Percentiles rank a stretch among this genome's conserved stretches.
These are phyloP conservation scores for Exophiala xenobiotica DNA, from an alignment of 2,329 filamentous ascomycete species.

Conservation along the genomic window DNA sequence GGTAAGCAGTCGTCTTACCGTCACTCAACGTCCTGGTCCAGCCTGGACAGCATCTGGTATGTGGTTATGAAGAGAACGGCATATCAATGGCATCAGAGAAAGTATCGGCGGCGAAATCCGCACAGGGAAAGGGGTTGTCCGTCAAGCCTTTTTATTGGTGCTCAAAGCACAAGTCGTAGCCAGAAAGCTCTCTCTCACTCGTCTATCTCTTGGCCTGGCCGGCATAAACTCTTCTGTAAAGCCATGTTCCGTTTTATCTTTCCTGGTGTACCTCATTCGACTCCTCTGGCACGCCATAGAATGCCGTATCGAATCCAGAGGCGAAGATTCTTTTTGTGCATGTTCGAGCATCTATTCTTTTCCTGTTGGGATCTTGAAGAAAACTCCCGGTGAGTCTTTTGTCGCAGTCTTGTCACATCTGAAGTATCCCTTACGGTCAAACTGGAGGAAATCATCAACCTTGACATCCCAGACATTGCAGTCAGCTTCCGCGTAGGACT, in stretches of 20 bases:
- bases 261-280: too few relatives aligned
- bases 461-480: constrained; percentile 71
- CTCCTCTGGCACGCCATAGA: too few relatives aligned
- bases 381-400: constrained; percentile 24
- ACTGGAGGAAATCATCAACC: constrained; percentile 81
- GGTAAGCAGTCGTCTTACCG: too few relatives aligned
- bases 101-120: constrained; percentile 14
- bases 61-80: neutral
- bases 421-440: constrained; percentile 84
- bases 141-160: neutral
- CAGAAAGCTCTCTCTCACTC: too few relatives aligned
- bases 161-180: neutral
- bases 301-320: neutral
- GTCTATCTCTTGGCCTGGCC: too few relatives aligned
- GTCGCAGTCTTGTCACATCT: constrained; percentile 61
- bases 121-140: neutral
- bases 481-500: constrained; percentile 71
- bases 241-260: too few relatives aligned
- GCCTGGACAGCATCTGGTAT: neutral
- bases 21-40: too few relatives aligned
- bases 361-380: constrained; percentile 32
- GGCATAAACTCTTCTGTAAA: too few relatives aligned
- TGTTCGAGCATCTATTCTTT: constrained; percentile 22
- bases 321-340: neutral
- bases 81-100: neutral